Conservation (phyloP, 2,329 filamentous ascomycete genomes). For the Ascochyta koolunga region DNA sequence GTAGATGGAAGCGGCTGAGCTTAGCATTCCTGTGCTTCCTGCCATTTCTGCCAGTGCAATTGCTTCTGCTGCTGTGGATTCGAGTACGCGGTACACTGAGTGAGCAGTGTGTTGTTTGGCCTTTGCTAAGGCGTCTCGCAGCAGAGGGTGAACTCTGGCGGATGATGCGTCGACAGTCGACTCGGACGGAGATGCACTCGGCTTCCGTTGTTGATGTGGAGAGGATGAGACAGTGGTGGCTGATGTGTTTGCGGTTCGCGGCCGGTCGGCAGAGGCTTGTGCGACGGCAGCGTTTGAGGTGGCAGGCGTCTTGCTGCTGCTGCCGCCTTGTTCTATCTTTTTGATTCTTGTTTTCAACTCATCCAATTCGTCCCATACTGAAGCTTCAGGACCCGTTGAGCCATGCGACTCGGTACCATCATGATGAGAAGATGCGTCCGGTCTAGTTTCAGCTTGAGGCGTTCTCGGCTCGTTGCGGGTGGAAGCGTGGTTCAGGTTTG, state of each 20-base stretch:
- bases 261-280: constrained; percentile 78
- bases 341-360: constrained; percentile 93
- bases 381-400: constrained; percentile 87
- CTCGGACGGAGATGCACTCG: constrained; percentile 50
- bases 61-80: constrained; percentile 82
- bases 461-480: constrained; percentile 38
- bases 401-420: constrained; percentile 77
- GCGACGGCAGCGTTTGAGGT: constrained; percentile 74
- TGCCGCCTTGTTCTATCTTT: constrained; percentile 79
- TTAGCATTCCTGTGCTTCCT: constrained; percentile 67
- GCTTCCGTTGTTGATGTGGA: constrained; percentile 72
- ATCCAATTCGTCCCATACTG: constrained; percentile 96
- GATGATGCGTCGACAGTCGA: constrained; percentile 52
- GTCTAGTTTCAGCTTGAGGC: constrained; percentile 30
- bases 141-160: constrained; percentile 73
- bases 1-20: constrained; percentile 69
- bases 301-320: constrained; percentile 83
- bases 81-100: constrained; percentile 78
- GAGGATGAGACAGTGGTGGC: constrained; percentile 90
- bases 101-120: constrained; percentile 71
- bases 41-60: constrained; percentile 79
- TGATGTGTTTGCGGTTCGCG: constrained; percentile 87
- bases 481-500: constrained; percentile 46
- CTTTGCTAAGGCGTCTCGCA: constrained; percentile 82
- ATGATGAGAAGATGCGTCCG: constrained; percentile 37